Base-by-base conservation (phyloP, 495 filamentous ascomycete genomes). In the Aspergillus steynii region DNA sequence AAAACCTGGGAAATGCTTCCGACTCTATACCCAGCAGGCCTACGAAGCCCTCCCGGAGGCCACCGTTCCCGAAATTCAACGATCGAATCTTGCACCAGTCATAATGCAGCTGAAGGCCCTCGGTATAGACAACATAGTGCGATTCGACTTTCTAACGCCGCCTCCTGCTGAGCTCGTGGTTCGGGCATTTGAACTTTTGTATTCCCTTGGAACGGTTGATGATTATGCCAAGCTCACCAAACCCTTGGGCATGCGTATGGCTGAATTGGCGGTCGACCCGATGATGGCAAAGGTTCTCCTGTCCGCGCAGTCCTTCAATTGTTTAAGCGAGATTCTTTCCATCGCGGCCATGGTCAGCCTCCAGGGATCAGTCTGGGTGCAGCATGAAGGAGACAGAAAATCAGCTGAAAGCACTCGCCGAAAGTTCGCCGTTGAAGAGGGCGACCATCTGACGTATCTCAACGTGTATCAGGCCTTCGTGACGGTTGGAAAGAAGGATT, bases 271-370 rank as follows among this genome's bases (percentile, higher is more conserved):
- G 0, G 85, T 98, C 15, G 93, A 97, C 65, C 96, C 96, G 1
- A 97, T 97, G 93, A 93, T 97, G 86, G 90, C 87, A 14, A 96
- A 94, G 72, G 92, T 90, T 6, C 83, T 97, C 8, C 85, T 97
- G 15, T 84, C 86, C n/a, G 90, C 91, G 1, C 76, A 86, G 2
- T 77, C 80, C 15, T 95, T 96, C 73, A 80, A 81, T 31, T 97
- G 93, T 68, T 73, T 93, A 31, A 89, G 86, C 67, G 93, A 97
- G 73, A 89, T 97, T 27, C 79, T 99, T 15, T 88, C 87, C 6
- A 96, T 98, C 65, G 93, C 96, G 29, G 93, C 95, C 42, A 98
- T 99, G 96, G 90, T 91, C 37, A 95, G 87, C 65, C 80, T 96
- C 1, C 88, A 92, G 56, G 90, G 91, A 15, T 85, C 83, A 25